Percentiles rank a stretch among this genome's conserved stretches.
phyloP scores from a whole-genome alignment of 106 monocot species.

The Cymbidium sinense region DNA sequence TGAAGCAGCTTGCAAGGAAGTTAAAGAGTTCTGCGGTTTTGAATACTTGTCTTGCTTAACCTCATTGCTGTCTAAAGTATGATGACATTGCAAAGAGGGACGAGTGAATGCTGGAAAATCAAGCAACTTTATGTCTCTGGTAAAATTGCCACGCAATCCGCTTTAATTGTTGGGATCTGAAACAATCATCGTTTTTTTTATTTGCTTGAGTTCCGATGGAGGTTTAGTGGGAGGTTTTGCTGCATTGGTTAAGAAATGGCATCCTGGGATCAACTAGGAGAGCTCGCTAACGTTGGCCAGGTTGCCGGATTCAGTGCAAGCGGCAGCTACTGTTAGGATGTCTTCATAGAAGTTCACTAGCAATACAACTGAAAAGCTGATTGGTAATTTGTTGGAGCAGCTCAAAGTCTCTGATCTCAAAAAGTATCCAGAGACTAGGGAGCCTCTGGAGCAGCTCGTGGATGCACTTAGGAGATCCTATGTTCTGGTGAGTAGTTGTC shows the following conservation, averaged over 20 bases:
- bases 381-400: slow-evolving; percentile 20
- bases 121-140: no score
- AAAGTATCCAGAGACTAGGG: slow-evolving; percentile 21
- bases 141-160: no score
- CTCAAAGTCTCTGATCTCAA: slow-evolving; percentile 21
- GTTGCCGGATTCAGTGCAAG: slow-evolving; percentile 9
- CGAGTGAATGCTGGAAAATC: no score
- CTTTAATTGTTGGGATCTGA: no score
- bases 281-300: slow-evolving; percentile 11
- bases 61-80: no score
- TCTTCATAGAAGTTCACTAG: slow-evolving; percentile 13
- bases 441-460: slow-evolving; percentile 21
- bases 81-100: no score
- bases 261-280: no score
- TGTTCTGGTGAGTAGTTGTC: slow-evolving; percentile 11
- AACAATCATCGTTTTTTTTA: neutral
- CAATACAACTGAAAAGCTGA: slow-evolving; percentile 22
- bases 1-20: no score
- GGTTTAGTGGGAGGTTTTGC: neutral
- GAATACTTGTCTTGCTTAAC: no score
- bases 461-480: slow-evolving; percentile 21
- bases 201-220: neutral
- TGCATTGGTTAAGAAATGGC: neutral
- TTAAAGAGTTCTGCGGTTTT: no score
- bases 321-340: slow-evolving; percentile 13